Evolutionary conservation across 306 rosid species (phyloP), one percentile per base, ranked within the genome.

Genomic region (Cotoneaster glaucophyllus): DNA sequence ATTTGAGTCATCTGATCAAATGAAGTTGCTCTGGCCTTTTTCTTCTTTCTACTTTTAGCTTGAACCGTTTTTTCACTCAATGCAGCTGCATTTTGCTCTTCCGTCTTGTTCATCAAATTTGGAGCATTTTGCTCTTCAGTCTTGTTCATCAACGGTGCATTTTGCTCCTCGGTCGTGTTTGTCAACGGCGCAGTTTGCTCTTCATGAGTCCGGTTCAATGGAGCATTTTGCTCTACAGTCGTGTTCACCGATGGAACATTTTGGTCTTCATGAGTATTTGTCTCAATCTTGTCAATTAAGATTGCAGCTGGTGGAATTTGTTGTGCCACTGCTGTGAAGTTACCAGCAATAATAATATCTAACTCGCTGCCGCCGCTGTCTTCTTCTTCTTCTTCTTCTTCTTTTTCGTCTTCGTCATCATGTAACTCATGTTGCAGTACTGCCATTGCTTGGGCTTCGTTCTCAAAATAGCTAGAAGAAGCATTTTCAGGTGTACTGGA

Each of bases 321-420:
- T 66, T 75, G 57, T 52, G 57, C 80, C 70, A 74, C 24, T 74
- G 79, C 65, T 4, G 82, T 80, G 70, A 80, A 75, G 74, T 85
- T 80, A 65, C 65, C 2, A 74, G 37, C 58, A 52, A 52, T 2
- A 19, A 15, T 52, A 17, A 6, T 50, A 50, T 50, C n/a, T 52
- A 15, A 52, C 57, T 52, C 57, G 5, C 48, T 70, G 71, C 43
- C 82, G 29, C 45, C 65, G 71, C 50, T 64, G 44, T 6, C 64
- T 26, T 67, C 77, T 82, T 71, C 82, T 52, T 52, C 4, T 72
- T 25, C 75, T 76, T 64, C 61, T 41, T 83, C 69, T 45, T 34
- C 41, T 37, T 37, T 2, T 37, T 37, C 39, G 2, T 34, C 41
- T 52, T 52, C 57, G 21, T 53, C 58, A 53, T 53, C 11, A 53